Base-by-base conservation (phyloP, 2,329 filamentous ascomycete genomes). In the Talaromyces funiculosus region DNA sequence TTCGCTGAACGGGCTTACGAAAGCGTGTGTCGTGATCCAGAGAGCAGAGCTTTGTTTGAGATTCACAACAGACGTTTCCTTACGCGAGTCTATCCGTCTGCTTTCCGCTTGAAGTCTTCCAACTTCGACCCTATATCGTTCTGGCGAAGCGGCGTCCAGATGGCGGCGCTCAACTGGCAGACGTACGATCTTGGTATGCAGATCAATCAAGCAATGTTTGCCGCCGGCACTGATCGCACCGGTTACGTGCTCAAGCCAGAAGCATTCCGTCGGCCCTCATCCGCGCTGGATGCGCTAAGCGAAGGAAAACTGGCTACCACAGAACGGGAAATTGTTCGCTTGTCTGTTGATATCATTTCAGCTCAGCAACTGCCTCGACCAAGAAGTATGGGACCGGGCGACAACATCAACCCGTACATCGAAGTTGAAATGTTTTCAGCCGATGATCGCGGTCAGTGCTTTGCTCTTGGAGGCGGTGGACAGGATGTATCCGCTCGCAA, bases 81-180 rank as follows among this genome's bases (percentile, higher is more conserved):
- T 69, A 97, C 97, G 85, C 88, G 94, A 45, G 92, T 97, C 9
- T 99, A 99, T 71, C 94, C 94, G 6, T 89, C 90, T 59, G 87
- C 85, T 38, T 87, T 86, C 67, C 88, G 94, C 29, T 81, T 97
- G 60, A 86, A 85, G 35, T 97, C 94, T 0, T 90, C 89, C 67
- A 99, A 99, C 76, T 97, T 97, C 70, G 92, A 97, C 69, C 94
- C 94, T 0, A 84, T 96, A 64, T 87, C 88, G 64, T 96, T 94
- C 72, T 99, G 94, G 94, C 87, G 93, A 56, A 87, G 91, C 45
- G 94, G 94, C 33, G 94, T 97, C 18, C 94, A 99, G 76, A 97
- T 99, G 93, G 92, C 90, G 14, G 94, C 94, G 0, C 81, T 97
- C 64, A 99, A 99, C 76, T 97, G 94, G 93, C 94, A 99, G 76